Base-by-base conservation (phyloP, 2,329 filamentous ascomycete species). In the Apiospora aurea region DNA sequence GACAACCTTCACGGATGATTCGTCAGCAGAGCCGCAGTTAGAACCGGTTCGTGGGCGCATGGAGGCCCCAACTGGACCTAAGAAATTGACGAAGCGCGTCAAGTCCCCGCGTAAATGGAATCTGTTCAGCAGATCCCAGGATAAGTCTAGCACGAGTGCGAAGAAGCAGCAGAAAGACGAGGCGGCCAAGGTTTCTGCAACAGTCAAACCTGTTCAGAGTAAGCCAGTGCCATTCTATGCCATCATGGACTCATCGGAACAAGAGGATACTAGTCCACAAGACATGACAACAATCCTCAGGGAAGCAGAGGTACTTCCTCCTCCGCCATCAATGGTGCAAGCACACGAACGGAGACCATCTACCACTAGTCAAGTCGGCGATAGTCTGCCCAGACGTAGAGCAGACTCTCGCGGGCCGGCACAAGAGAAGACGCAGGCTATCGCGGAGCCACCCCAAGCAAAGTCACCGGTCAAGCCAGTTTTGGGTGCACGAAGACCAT, bases 21-120 rank as follows among this genome's bases (percentile, higher is more conserved):
- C 88, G 1, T 79, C 84, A 64, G 75, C 82, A 41, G 83, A 87
- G 18, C 76, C 84, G 34, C 83, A 84, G 14, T 74, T 79, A 6
- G 83, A 83, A 49, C 75, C 78, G 0, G 79, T 80, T 8, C 80
- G 77, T 11, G 81, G 81, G 4, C 77, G 79, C 8, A 72, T 78
- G 14, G 75, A 78, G 34, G 69, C 79, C 74, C 77, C 74, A 29
- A 75, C 77, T 26, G 78, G 77, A 43, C 82, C 87, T 0, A 90
- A 87, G 79, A 91, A 91, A 78, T 79, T 89, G 29, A 83, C 85
- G 29, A 91, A 90, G 78, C 84, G 85, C 70, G 78, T 85, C 1
- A 86, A 84, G 61, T 89, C 88, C 38, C 89, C 89, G 34, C 85
- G 87, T 10, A 90, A 87, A 75, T 92, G 90, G 90, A 91, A 91